Conservation (phyloP, 2,329 filamentous ascomycete genomes). For the Penicillium sp. region DNA sequence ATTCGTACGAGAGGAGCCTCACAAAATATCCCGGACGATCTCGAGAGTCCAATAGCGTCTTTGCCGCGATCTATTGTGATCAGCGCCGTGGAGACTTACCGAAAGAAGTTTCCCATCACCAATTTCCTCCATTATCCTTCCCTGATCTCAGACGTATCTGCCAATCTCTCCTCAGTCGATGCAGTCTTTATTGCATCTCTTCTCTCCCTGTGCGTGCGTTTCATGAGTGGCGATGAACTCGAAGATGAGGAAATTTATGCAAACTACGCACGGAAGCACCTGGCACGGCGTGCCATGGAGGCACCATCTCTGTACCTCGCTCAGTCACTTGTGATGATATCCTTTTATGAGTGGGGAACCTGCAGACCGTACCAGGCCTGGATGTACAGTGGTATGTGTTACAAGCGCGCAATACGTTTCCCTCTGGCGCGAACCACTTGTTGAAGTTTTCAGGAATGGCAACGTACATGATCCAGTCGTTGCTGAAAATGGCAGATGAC, state of each 20-base stretch:
- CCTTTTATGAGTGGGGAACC: constrained; percentile 38
- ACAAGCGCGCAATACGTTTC: background rate
- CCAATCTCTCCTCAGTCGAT: constrained; percentile 30
- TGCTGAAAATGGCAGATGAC: constrained; percentile 38
- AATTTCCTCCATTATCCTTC: constrained; percentile 41
- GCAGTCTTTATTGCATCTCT: constrained; percentile 36
- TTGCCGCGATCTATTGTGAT: constrained; percentile 32
- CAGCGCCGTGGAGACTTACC: constrained; percentile 35
- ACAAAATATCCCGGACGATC: constrained; percentile 4
- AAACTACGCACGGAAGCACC: constrained; percentile 31
- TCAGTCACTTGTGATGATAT: constrained; percentile 38
- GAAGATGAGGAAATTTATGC: constrained; percentile 32
- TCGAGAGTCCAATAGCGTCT: constrained; percentile 20
- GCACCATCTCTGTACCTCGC: constrained; percentile 35
- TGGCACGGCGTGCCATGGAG: constrained; percentile 34
- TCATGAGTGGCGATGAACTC: constrained; percentile 28
- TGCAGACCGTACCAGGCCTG: constrained; percentile 38
- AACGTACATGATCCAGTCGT: constrained; percentile 40
- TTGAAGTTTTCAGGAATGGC: constrained; percentile 34
- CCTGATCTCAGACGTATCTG: constrained; percentile 35
- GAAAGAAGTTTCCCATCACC: constrained; percentile 38
- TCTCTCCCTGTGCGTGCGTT: constrained; percentile 35
- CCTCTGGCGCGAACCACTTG: background rate
- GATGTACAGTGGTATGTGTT: constrained; percentile 39
- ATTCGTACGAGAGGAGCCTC: constrained; percentile 5